A percentile compares a stretch with the other conserved stretches of the same genome.
Conservation (phyloP, 2,329 filamentous ascomycete species). For the Exophiala oligosperma region DNA sequence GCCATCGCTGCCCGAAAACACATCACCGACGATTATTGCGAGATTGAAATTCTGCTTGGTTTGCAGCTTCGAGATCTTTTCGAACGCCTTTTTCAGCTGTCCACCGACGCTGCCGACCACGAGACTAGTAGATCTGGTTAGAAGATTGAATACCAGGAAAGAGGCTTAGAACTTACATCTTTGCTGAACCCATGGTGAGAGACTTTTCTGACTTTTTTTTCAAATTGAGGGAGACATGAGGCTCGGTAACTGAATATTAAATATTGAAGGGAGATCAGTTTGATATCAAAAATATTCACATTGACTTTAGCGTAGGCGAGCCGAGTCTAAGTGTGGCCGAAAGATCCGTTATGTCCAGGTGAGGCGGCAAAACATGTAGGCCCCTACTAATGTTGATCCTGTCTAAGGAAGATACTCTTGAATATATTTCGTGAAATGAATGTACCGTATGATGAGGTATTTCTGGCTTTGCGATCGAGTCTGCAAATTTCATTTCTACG, state of each 20-base stretch:
- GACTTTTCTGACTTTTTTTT: not conserved
- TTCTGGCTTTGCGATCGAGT: not conserved
- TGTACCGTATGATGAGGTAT: not conserved
- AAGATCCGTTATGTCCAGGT: not conserved
- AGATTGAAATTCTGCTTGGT: slow-evolving; percentile 86
- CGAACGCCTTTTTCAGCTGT: slow-evolving; percentile 71
- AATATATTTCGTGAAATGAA: not conserved
- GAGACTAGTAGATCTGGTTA: slow-evolving; percentile 44
- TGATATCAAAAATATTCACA: not conserved
- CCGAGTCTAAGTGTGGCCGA: not conserved
- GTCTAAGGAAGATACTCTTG: no score
- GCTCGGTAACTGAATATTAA: no score
- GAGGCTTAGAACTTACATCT: slow-evolving; percentile 15
- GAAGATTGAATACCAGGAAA: not conserved
- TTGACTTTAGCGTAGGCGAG: not conserved
- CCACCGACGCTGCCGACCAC: slow-evolving; percentile 84
- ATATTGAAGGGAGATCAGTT: not conserved
- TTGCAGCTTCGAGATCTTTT: slow-evolving; percentile 78
- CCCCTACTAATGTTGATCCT: not conserved
- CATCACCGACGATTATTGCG: slow-evolving; percentile 78
- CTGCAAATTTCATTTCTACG: not conserved
- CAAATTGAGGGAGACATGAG: not conserved
- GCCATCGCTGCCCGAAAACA: slow-evolving; percentile 62
- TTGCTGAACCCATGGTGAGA: slow-evolving; percentile 11
- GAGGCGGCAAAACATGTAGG: not conserved